Evolutionary conservation across 2,329 filamentous ascomycete genomes (phyloP), one percentile per base, ranked within the genome.

Genomic region (Trichoderma oligosporum): DNA sequence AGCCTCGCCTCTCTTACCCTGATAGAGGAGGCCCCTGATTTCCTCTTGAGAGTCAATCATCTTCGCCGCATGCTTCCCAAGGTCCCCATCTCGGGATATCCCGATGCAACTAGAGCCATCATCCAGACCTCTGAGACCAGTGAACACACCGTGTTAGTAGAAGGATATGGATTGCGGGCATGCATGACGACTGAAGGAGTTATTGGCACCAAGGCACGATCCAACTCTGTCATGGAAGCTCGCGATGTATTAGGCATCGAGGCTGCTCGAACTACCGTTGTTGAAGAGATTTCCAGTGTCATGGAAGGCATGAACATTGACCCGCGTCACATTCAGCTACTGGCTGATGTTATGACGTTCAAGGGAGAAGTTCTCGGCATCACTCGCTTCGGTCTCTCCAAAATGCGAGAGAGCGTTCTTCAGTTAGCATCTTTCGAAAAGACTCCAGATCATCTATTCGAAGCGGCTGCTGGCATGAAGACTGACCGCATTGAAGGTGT

Each of bases 291-390:
- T 66, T 82, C 81, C 53, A 80, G 82, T 52, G 94, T 97, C 68
- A 99, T 97, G 92, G 84, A 84, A 33, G 85, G 87, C 70, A 97
- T 99, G 91, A 86, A 84, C 72, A 97, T 99, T 67, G 94, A 99
- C 73, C 93, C 92, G 42, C 89, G 94, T 56, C 94, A 99, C 76
- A 97, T 99, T 91, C 88, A 97, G 71, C 82, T 99, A 16, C 83
- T 99, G 1, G 93, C 94, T 9, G 94, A 99, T 68, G 92, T 97
- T 54, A 99, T 99, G 94, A 97, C 94, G 1, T 97, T 93, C 81
- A 97, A 97, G 77, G 94, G 94, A 49, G 93, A 97, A 65, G 89
- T 99, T 0, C 82, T 97, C 16, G 94, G 94, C 51, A 99, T 99
- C 70, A 99, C 94, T 2, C 87, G 94, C 29, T 97, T 97, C 72